Base-by-base conservation (phyloP, 2,329 filamentous ascomycete genomes). In the Aaosphaeria pasadenensis region DNA sequence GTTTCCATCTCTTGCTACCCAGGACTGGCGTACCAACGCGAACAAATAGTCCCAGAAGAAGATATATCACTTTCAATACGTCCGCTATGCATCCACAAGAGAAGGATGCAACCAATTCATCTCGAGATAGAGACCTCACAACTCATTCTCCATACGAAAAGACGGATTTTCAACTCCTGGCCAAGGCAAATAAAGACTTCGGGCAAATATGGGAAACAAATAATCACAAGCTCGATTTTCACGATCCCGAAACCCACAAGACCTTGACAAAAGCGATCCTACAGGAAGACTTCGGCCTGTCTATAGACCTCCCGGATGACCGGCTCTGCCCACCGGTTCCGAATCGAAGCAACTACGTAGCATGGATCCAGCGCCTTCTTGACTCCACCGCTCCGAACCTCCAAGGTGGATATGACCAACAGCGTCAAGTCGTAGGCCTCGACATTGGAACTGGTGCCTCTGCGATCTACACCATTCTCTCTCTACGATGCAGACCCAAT, bases 371-470 rank as follows among this genome's bases (percentile, higher is more conserved):
- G 60, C 78, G 80, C 3, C 79, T 99, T 0, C 66, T 97, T 5
- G 90, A 95, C 61, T 85, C 83, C 1, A 87, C 85, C 0, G 73
- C 74, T 7, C 71, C 73, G 11, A 58, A 70, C 48, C 72, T 75
- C 51, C 59, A 58, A 6, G 73, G 77, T 41, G 74, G 74, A 0
- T 86, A 69, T 51, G 58, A 63, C 13, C 66, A 73, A 0, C 71
- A 78, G 2, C 73, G 80, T n/a, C 71, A 77, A 39, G 75, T 90
- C 2, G 66, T 79, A 0, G 91, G 92, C 0, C 72, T 96, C 2
- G 91, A 96, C 57, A 86, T 96, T 52, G 94, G 94, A 38, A 95
- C 91, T 1, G 94, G 94, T 2, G 89, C 92, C 11, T 95, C 89
- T 57, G 87, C 87, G 59, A 95, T 99, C 58, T 99, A 97, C 64